A percentile compares a stretch with the other conserved stretches of the same genome.
phyloP scores from a whole-genome alignment of 2,329 filamentous ascomycete genomes.

The Pezicula radicicola region DNA sequence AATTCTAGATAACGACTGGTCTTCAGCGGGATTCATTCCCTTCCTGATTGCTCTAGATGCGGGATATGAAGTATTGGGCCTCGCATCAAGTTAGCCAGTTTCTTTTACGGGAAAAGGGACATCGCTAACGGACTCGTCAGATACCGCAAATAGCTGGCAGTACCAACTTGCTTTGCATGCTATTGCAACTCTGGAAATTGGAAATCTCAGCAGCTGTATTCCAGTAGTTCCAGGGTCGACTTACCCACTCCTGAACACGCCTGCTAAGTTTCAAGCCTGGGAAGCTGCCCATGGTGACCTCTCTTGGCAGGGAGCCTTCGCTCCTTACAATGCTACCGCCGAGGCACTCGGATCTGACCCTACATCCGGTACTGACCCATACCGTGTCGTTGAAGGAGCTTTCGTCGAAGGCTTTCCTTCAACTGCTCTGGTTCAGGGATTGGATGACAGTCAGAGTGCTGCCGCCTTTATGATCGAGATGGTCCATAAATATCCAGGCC shows the following conservation, averaged over 20 bases:
- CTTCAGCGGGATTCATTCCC: constrained; percentile 37
- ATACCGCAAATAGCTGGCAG: constrained; percentile 43
- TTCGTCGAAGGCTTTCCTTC: constrained; percentile 45
- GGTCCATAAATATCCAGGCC: constrained; percentile 45
- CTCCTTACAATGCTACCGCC: constrained; percentile 36
- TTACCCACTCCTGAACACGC: constrained; percentile 44
- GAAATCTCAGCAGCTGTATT: constrained; percentile 41
- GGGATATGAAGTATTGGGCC: constrained; percentile 40
- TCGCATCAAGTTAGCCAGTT: constrained; percentile 23
- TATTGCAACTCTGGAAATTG: constrained; percentile 42
- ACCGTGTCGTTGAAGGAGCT: constrained; percentile 35
- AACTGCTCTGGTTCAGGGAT: constrained; percentile 29
- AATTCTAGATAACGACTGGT: constrained; percentile 46
- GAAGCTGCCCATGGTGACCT: constrained; percentile 39
- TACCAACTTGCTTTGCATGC: constrained; percentile 42
- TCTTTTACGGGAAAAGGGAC: not conserved
- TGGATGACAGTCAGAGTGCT: constrained; percentile 30
- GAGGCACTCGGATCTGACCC: constrained; percentile 41
- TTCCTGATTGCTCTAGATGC: constrained; percentile 41
- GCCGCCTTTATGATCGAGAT: constrained; percentile 44
- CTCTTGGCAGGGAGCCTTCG: constrained; percentile 44
- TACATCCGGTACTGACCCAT: constrained; percentile 38
- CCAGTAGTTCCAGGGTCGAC: constrained; percentile 44
- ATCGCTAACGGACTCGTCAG: constrained; percentile 23
- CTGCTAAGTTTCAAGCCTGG: constrained; percentile 40